Evolutionary conservation across 225 moss, liverwort and hornwort genomes (phyloP), one percentile per base, ranked within the genome.

Genomic region (Polytrichum commune): DNA sequence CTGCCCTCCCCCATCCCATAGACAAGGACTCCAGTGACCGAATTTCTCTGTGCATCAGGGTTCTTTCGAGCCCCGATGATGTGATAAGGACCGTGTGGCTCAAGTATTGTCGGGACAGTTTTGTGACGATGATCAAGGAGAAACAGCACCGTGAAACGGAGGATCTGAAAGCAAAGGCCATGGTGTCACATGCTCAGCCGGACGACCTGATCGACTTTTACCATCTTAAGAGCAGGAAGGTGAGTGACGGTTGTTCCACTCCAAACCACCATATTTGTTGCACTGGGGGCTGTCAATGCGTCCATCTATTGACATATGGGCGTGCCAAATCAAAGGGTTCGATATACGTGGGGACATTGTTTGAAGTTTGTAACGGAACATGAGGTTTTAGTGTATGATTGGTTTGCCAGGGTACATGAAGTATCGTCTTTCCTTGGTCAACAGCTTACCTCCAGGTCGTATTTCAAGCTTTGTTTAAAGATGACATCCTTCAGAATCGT

Each of bases 161-260:
- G 77, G 96, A 96, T 74, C 77, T 86, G 66, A 96, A 96, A 77
- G 96, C 96, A 32, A 92, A 92, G 77, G 96, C 92, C 38, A 86
- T 89, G 83, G 87, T 84, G 60, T 86, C 82, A 19, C 70, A 93
- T 67, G 89, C 96, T 27, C 93, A 96, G 82, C 96, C 96, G n/a
- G 96, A 96, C 81, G 96, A 96, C 66, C 92, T 96, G 19, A 96
- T 96, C 66, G 96, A 96, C 74, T 93, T 96, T 75, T 92, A 93
- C 73, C 96, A 96, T 79, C 85, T 96, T 60, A 96, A 96, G 86
- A 93, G 90, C 69, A 84, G 89, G 73, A 96, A 96, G 95, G 95
- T 95, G 60, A 74, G 69, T 19, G 28, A 16, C 23, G 7, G n/a
- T 46, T 16, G 46, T 46, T 46, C 46, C 46, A 46, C 13, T 46